phyloP scores from a whole-genome alignment of 768 basidiomycete genomes.

The Leucocoprinus birnbaumii region DNA sequence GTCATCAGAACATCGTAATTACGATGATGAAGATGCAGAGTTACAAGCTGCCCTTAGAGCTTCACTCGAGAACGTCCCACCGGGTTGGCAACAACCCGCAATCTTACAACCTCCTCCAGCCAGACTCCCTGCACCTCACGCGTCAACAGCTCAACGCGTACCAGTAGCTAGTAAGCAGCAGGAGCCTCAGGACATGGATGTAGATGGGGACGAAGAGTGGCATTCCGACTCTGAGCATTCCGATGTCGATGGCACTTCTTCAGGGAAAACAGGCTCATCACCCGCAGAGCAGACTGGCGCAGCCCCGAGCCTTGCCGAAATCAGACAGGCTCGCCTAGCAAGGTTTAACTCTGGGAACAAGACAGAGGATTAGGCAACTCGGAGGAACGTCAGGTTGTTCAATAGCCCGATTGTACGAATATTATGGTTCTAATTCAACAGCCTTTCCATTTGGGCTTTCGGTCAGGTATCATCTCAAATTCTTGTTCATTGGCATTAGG shows the following conservation, averaged over 20 bases:
- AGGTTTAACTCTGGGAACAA: constrained; percentile 45
- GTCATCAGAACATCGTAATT: constrained; percentile 36
- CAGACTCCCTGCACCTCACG: not conserved
- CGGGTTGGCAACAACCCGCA: constrained; percentile 42
- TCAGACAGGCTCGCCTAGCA: constrained; percentile 60
- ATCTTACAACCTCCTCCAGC: constrained; percentile 12
- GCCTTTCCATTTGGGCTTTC: too few species aligned
- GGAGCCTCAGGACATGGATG: not conserved
- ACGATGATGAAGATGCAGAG: constrained; percentile 87
- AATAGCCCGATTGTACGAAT: too few species aligned
- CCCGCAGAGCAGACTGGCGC: constrained; percentile 25
- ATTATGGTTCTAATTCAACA: too few species aligned
- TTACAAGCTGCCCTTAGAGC: constrained; percentile 86
- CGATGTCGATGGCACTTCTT: constrained; percentile 17
- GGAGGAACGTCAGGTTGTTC: too few species aligned
- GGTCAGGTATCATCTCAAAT: too few species aligned
- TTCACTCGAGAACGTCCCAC: constrained; percentile 66
- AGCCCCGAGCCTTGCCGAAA: constrained; percentile 57
- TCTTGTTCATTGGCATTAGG: too few species aligned
- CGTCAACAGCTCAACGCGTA: not conserved
- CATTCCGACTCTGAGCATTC: not conserved
- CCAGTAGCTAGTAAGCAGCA: not conserved
- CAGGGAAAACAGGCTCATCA: constrained; percentile 14
- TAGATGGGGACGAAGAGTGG: constrained; percentile 5
- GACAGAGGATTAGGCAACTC: too few species aligned